Base-by-base conservation (phyloP, 768 basidiomycete genomes). In the Tricholomella constricta region DNA sequence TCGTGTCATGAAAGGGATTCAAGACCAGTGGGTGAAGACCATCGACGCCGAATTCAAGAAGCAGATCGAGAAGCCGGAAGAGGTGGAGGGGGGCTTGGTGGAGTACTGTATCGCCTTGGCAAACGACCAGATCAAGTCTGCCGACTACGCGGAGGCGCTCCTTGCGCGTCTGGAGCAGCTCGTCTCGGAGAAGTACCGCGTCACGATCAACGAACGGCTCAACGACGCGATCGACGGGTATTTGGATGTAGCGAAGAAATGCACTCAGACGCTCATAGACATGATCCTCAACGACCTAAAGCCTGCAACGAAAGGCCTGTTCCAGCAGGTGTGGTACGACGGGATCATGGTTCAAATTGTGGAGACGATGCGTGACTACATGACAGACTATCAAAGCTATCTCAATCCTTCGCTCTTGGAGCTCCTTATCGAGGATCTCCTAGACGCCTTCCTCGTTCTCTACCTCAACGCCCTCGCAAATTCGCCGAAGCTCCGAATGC, bases 201-300 rank as follows among this genome's bases (percentile, higher is more conserved):
- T 74, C 12, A 78, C 82, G 5, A 96, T 98, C 63, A 86, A 82
- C 59, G 92, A 94, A 63, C 82, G 85, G 38, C 76, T 98, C 46
- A 98, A 97, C 74, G 90, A 96, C 58, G 94, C 95, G 29, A 98
- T 98, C 60, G 96, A 99, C 66, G 97, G 97, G 3, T 98, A 95
- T 70, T 82, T 98, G 57, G 97, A 99, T 69, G 93, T 98, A 34
- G 95, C 95, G 47, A 98, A 98, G 78, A 92, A 91, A 68, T 98
- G 95, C 76, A 94, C 90, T 19, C 91, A 96, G 62, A 89, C 89
- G 0, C 82, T 99, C 52, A 94, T 99, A 64, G 90, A 91, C 61
- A 85, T 96, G 62, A 87, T 98, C 62, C 94, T 97, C 77, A 91
- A 97, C 69, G 97, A 98, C 67, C 73, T 98, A 60, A 91, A 88